Conservation (phyloP, 2,329 filamentous ascomycete species). For the Aspergillus sp. region DNA sequence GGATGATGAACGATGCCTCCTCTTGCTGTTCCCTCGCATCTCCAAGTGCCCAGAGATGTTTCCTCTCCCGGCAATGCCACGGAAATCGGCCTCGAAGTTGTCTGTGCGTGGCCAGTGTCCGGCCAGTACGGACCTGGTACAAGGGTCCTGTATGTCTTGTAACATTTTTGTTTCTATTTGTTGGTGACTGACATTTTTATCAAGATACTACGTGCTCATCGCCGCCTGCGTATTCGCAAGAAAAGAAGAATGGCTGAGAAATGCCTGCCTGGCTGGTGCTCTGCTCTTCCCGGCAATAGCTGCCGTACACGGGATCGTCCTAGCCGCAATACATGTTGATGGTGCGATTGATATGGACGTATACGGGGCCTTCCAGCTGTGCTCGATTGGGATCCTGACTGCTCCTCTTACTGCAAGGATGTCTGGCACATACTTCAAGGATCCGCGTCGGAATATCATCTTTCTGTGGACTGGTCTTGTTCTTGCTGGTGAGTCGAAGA, state of each 20-base stretch:
- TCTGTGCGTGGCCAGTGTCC: conserved; percentile 5
- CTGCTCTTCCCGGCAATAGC: conserved; percentile 5
- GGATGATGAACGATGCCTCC: conserved; percentile 1
- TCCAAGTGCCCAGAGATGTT: not conserved
- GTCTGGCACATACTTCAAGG: conserved; percentile 6
- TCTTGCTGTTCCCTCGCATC: not conserved
- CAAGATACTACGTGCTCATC: conserved; percentile 1
- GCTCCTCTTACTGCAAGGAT: conserved; percentile 5
- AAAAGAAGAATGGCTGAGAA: conserved; percentile 7
- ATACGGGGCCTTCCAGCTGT: conserved; percentile 4
- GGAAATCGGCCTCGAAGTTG: not conserved
- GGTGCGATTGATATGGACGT: conserved; percentile 6
- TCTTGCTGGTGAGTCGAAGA: not conserved
- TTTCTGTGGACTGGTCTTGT: conserved; percentile 3
- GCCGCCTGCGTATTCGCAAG: conserved; percentile 3
- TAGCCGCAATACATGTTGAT: conserved; percentile 1
- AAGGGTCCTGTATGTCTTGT: not conserved
- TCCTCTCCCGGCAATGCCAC: not conserved
- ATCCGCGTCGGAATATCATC: conserved; percentile 1
- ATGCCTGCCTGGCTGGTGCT: conserved; percentile 3
- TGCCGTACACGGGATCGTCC: conserved; percentile 1
- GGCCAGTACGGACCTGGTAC: conserved; percentile 5
- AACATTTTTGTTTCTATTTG: not conserved
- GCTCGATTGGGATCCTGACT: conserved; percentile 6
- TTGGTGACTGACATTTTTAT: not conserved